Base-by-base conservation (phyloP, 805 yeast genomes). In the Saturnispora galanensis region DNA sequence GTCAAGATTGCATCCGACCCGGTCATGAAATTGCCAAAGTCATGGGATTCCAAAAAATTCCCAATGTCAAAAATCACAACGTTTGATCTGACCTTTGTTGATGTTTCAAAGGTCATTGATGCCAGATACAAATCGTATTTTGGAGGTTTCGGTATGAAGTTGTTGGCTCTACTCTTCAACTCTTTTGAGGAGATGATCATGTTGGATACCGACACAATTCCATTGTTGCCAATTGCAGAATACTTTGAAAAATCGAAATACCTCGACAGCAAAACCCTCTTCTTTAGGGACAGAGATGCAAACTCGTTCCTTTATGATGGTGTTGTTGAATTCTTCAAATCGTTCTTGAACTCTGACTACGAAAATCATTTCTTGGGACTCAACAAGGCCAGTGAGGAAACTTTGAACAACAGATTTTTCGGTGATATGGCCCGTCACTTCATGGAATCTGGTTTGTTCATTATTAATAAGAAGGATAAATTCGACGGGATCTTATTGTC, bases 141-240 rank as follows among this genome's bases (percentile, higher is more conserved):
- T 50, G 45, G 42, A 30, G 49, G 54, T 28, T 63, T 58, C 53
- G 60, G 65, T 30, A 63, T 58, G 60, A 81, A 79, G 55, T 68
- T 80, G 57, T 53, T 78, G 30, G 81, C 84, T 1, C 65, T 73
- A 21, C 49, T 76, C 32, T 79, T 80, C 58, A 78, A 71, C 49
- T 70, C 80, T 1, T 76, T 72, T 54, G 77, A 74, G 51, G 80
- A 76, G 44, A 69, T 67, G 59, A 65, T 77, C 33, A 57, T 76
- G 51, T 52, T 77, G 47, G 81, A 77, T 58, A 74, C 81, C 3
- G 81, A 76, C 55, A 60, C 73, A 0, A 66, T 71, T 32, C 66
- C 63, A 11, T 52, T 69, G 39, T 52, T 65, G 12, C 63, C 70
- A 2, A 55, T 63, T 10, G 52, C 53, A n/a, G 47, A 61, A 6